Base-by-base conservation (phyloP, 305 asterid species). In the Galium porrigens region DNA sequence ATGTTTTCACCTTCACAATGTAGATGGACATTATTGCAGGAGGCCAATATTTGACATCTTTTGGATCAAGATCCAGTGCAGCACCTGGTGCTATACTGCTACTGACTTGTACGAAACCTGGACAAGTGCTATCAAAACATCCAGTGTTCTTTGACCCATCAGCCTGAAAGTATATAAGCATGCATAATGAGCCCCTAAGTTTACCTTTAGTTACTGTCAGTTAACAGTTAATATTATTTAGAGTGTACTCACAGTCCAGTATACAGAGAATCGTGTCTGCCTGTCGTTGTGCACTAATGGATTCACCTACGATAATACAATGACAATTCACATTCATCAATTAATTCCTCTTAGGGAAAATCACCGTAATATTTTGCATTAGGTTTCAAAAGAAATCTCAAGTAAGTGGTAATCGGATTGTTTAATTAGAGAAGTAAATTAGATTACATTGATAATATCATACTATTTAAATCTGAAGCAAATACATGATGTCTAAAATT, bases 61-160 rank as follows among this genome's bases (percentile, higher is more conserved):
- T 67, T 42, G 95, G 79, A 29, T 82, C 75, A 6, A 88, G 95
- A 69, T 80, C 69, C 67, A 85, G 78, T 11, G 85, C 87, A 53
- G 83, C 88, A 27, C 96, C 96, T 2, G 84, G 85, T 1, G 92
- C 96, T 17, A 86, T 77, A 63, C 83, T 83, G 39, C 66, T 63
- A 74, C 77, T 81, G 2, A 80, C 80, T 74, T 88, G 96, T 5
- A 88, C 74, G 32, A 86, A 88, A 15, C 96, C 94, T 3, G 94
- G 92, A 34, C 94, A 4, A 34, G 39, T 4, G 7, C 8, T 34
- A 34, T 34, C 39, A 34, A 34, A 33, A 6, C 39, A 34, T 1
- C 94, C 89, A 3, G 94, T 86, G 65, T 73, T 39, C 63, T 14
- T 63, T 37, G 79, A 70, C 27, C 70, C 82, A 74, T 86, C 94